These are phyloP conservation scores for Dendrothele bispora DNA, from an alignment of 768 basidiomycete species.

Conservation along the genomic window DNA sequence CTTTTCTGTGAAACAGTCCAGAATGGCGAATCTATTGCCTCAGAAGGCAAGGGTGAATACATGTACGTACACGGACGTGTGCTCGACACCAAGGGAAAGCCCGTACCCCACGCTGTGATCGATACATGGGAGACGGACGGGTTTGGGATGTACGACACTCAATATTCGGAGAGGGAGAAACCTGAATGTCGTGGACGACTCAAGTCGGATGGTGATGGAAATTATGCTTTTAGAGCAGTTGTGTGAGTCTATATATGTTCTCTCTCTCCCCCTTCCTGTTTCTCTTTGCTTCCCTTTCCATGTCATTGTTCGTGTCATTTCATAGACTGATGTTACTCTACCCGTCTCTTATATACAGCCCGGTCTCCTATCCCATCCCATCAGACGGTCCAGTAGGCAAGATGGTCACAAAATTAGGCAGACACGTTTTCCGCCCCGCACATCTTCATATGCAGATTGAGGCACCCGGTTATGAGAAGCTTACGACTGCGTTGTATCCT, in stretches of 20 bases:
- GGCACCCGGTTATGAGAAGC: constrained; percentile 71
- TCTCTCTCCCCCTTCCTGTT: neutral
- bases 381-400: constrained; percentile 75
- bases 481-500: constrained; percentile 75
- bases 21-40: constrained; percentile 75
- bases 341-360: constrained; percentile 23
- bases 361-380: constrained; percentile 73
- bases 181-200: constrained; percentile 79
- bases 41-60: constrained; percentile 85
- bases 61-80: constrained; percentile 79
- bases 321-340: neutral
- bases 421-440: constrained; percentile 78
- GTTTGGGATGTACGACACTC: constrained; percentile 44
- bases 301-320: too few relatives aligned
- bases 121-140: constrained; percentile 87
- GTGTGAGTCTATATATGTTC: constrained; percentile 37
- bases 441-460: constrained; percentile 70
- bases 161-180: constrained; percentile 49
- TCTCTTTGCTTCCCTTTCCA: too few relatives aligned
- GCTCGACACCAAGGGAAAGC: constrained; percentile 59
- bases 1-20: too few relatives aligned
- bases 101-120: constrained; percentile 63
- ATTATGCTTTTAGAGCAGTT: constrained; percentile 69
- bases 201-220: constrained; percentile 57
- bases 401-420: constrained; percentile 51